A percentile compares a stretch with the other conserved stretches of the same genome.
These are phyloP conservation scores for thale cress (Arabidopsis thaliana) DNA, from an alignment of 345 rosid species.

Conservation along the genomic window DNA sequence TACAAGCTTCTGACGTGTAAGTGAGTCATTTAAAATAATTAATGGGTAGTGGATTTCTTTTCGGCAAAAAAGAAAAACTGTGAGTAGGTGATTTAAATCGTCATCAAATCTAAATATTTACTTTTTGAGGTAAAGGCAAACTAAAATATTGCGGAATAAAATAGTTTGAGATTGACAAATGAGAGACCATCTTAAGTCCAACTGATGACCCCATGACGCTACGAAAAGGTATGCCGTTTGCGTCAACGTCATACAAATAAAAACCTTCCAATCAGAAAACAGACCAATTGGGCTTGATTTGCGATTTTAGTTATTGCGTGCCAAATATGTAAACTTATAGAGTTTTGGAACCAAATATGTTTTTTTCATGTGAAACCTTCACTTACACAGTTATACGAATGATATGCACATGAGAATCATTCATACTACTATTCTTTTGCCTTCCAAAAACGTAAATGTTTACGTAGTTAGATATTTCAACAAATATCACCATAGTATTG, in stretches of 20 bases:
- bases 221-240: conserved; percentile 32
- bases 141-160: conserved; percentile 29
- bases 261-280: conserved; percentile 38
- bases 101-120: conserved; percentile 40
- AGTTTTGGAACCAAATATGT: conserved; percentile 32
- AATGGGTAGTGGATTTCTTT: conserved; percentile 30
- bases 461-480: conserved; percentile 7
- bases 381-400: conserved; percentile 17
- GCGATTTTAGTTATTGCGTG: conserved; percentile 39
- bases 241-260: conserved; percentile 34
- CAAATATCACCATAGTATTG: not conserved
- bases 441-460: not conserved
- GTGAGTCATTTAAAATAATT: conserved; percentile 36
- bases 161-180: conserved; percentile 37
- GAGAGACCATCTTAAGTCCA: conserved; percentile 5
- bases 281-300: conserved; percentile 39
- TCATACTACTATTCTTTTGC: conserved; percentile 12
- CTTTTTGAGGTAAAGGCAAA: conserved; percentile 42
- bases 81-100: conserved; percentile 37
- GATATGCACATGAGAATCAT: conserved; percentile 13
- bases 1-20: conserved; percentile 45
- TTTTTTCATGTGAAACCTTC: conserved; percentile 36
- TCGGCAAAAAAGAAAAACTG: conserved; percentile 1
- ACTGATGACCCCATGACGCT: conserved; percentile 39
- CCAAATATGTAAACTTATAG: conserved; percentile 23